Percentiles rank a stretch among this genome's conserved stretches.
Evolutionary conservation across 495 filamentous ascomycete genomes (phyloP).

Genomic region (Recurvomyces mirabilis): DNA sequence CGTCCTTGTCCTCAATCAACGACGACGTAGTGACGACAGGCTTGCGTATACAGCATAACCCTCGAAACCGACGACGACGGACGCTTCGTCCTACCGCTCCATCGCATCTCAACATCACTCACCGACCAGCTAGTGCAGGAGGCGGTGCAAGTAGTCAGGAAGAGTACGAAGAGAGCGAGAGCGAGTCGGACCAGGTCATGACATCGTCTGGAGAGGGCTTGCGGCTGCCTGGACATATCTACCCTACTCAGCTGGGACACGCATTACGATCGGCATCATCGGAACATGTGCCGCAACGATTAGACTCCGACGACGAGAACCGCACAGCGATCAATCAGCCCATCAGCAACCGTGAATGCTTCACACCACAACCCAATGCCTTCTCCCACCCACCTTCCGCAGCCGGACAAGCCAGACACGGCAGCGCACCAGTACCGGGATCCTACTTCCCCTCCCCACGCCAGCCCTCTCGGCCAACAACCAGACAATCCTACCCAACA

Average conservation of each 20-base stretch:
- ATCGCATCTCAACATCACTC: constrained; percentile 33
- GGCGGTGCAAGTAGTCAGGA: constrained; percentile 72
- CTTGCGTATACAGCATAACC: constrained; percentile 56
- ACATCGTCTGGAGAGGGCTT: constrained; percentile 71
- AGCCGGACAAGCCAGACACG: constrained; percentile 30
- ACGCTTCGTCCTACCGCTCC: constrained; percentile 40
- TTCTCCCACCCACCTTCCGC: constrained; percentile 69
- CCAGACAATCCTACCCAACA: constrained; percentile 2
- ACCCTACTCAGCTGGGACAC: not conserved
- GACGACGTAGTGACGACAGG: constrained; percentile 85
- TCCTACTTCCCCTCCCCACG: constrained; percentile 29
- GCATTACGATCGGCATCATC: constrained; percentile 11
- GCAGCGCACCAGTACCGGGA: constrained; percentile 34
- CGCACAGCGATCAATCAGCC: constrained; percentile 64
- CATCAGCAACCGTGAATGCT: constrained; percentile 45
- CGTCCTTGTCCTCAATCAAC: constrained; percentile 68
- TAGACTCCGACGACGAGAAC: constrained; percentile 67
- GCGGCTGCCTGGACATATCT: not conserved
- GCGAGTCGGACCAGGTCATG: constrained; percentile 71
- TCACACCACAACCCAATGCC: constrained; percentile 79
- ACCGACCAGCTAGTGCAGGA: constrained; percentile 20
- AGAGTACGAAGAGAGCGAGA: constrained; percentile 79
- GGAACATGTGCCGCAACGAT: constrained; percentile 28
- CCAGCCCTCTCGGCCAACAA: constrained; percentile 25
- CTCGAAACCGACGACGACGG: constrained; percentile 36